Percentiles rank a stretch among this genome's conserved stretches.
Conservation (phyloP, 768 basidiomycete genomes). For the Phanerodontia chrysosporium region DNA sequence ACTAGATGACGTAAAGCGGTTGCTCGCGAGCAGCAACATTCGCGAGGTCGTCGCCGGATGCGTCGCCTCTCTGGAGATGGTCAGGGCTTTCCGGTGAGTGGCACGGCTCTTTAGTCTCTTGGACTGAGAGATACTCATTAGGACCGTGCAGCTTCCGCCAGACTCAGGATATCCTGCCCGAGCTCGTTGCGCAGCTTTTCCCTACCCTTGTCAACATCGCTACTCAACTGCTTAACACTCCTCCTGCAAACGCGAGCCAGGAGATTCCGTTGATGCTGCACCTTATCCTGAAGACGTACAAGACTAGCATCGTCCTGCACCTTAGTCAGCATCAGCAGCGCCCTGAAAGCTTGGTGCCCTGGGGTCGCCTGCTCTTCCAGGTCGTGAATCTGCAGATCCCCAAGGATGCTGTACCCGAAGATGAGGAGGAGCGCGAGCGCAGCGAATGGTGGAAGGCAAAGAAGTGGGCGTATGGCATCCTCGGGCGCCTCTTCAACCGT, state of each 20-base stretch:
- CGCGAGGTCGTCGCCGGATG: slow-evolving; percentile 79
- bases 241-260: slow-evolving; percentile 51
- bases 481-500: slow-evolving; percentile 79
- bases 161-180: slow-evolving; percentile 52
- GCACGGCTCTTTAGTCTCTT: not conserved
- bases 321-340: slow-evolving; percentile 73
- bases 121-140: not conserved
- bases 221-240: slow-evolving; percentile 58
- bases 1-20: slow-evolving; percentile 58
- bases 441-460: slow-evolving; percentile 90
- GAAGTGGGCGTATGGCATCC: slow-evolving; percentile 87
- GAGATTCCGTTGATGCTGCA: slow-evolving; percentile 84
- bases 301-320: slow-evolving; percentile 71
- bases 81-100: slow-evolving; percentile 66
- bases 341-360: slow-evolving; percentile 73
- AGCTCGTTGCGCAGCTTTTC: slow-evolving; percentile 60
- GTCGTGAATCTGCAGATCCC: slow-evolving; percentile 74
- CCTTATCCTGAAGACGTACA: slow-evolving; percentile 84
- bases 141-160: slow-evolving; percentile 61
- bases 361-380: slow-evolving; percentile 80
- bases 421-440: slow-evolving; percentile 72
- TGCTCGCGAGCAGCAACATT: slow-evolving; percentile 62
- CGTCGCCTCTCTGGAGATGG: slow-evolving; percentile 70
- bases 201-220: slow-evolving; percentile 77
- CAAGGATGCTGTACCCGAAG: slow-evolving; percentile 57